phyloP scores from a whole-genome alignment of 352 stramenopile species.

The Phytophthora podocarpi region DNA sequence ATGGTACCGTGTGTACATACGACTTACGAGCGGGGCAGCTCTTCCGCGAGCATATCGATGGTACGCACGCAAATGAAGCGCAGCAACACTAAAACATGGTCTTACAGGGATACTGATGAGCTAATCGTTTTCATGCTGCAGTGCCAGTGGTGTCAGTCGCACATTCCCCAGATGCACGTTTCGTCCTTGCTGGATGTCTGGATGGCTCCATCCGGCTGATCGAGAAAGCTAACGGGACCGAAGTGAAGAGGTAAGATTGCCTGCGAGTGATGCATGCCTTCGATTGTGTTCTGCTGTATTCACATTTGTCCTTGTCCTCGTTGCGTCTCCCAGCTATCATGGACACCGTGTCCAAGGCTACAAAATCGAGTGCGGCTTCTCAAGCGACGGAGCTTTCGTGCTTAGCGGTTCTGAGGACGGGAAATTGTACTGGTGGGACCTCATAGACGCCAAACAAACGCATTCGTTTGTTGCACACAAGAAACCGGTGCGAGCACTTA shows the following conservation, averaged over 20 bases:
- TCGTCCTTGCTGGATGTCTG: constrained; percentile 79
- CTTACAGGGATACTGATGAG: neutral
- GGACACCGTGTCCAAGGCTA: constrained; percentile 71
- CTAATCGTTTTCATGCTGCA: constrained; percentile 21
- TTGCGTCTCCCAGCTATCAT: constrained; percentile 47
- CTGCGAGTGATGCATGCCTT: neutral
- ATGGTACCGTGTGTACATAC: constrained; percentile 85
- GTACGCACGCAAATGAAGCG: constrained; percentile 23
- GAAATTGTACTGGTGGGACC: constrained; percentile 67
- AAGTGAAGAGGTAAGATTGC: constrained; percentile 69
- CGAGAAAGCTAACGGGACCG: constrained; percentile 60
- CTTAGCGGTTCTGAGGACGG: constrained; percentile 83
- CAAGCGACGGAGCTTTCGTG: constrained; percentile 64
- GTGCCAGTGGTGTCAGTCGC: constrained; percentile 80
- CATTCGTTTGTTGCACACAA: constrained; percentile 61
- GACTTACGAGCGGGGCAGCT: constrained; percentile 78
- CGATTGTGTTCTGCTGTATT: neutral
- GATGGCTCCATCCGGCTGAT: constrained; percentile 80
- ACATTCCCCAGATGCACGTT: constrained; percentile 74
- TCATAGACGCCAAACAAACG: constrained; percentile 42
- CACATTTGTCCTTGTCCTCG: constrained; percentile 1
- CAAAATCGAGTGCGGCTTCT: constrained; percentile 74
- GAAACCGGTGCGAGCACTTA: constrained; percentile 66
- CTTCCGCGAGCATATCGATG: constrained; percentile 75
- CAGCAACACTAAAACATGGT: neutral